Conservation (phyloP, 192 early-diverging fungal genomes). For the Coemansia sp. region DNA sequence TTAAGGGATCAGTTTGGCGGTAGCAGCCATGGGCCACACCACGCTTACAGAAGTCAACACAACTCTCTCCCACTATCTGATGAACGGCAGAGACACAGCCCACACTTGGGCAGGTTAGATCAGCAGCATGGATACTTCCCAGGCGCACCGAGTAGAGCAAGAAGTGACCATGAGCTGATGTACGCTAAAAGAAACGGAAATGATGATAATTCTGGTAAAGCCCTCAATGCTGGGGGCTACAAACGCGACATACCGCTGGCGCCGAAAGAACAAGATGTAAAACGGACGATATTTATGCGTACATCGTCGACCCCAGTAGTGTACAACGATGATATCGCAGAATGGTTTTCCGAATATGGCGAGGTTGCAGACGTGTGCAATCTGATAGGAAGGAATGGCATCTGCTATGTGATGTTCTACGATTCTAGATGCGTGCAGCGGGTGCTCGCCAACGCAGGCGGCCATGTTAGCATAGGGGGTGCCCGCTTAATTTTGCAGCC, state of each 20-base stretch:
- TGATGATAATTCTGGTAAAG: background rate
- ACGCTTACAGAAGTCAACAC: background rate
- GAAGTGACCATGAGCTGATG: background rate
- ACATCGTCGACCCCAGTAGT: background rate
- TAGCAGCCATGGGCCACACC: background rate
- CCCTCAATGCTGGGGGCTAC: constrained; percentile 6
- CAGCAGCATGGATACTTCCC: background rate
- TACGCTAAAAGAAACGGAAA: background rate
- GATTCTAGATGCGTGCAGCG: constrained; percentile 26
- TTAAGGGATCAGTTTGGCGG: background rate
- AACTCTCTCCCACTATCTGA: background rate
- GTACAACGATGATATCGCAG: background rate
- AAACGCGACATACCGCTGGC: constrained; percentile 9
- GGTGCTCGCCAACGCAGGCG: constrained; percentile 2
- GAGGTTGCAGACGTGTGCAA: constrained; percentile 27
- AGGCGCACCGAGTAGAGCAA: background rate
- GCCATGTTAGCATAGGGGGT: constrained; percentile 13
- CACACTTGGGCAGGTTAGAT: background rate
- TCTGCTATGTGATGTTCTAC: constrained; percentile 47
- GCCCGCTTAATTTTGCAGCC: background rate
- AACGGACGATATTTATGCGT: constrained; percentile 42
- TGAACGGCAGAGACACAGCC: background rate
- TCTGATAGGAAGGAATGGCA: constrained; percentile 8
- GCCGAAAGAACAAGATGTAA: constrained; percentile 8
- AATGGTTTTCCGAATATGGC: constrained; percentile 29